Conservation (phyloP, 208 protist species). For the Novymonas esmeraldas region DNA sequence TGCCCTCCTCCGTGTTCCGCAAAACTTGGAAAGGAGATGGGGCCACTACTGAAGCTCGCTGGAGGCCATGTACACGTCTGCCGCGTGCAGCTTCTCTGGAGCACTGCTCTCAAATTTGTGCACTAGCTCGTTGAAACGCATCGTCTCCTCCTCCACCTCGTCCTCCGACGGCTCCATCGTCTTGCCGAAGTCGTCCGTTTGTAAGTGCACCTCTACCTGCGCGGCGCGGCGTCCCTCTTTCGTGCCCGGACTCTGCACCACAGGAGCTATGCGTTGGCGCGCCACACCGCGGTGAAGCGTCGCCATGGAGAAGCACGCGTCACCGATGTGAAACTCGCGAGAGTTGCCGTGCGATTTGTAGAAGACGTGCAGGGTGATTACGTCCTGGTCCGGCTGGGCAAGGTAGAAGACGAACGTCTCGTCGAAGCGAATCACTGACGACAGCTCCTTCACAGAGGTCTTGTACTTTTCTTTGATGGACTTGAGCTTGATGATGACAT, state of each 20-base stretch:
- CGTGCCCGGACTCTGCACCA: conserved; percentile 81
- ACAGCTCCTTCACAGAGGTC: conserved; percentile 76
- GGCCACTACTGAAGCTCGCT: conserved; percentile 28
- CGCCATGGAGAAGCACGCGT: conserved; percentile 87
- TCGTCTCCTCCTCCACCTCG: conserved; percentile 68
- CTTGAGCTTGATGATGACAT: conserved; percentile 87
- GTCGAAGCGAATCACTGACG: conserved; percentile 75
- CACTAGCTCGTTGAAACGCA: conserved; percentile 67
- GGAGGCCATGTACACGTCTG: conserved; percentile 79
- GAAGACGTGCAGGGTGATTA: conserved; percentile 90
- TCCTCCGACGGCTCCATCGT: conserved; percentile 50
- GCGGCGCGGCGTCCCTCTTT: conserved; percentile 64
- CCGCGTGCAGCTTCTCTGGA: conserved; percentile 79
- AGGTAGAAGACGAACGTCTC: conserved; percentile 90
- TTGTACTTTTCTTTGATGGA: conserved; percentile 93
- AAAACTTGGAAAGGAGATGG: background rate
- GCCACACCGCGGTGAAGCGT: conserved; percentile 76
- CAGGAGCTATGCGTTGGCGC: conserved; percentile 73
- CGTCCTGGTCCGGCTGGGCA: conserved; percentile 85
- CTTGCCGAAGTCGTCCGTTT: conserved; percentile 87
- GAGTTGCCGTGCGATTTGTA: conserved; percentile 73
- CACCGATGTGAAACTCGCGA: conserved; percentile 81
- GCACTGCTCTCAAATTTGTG: conserved; percentile 53
- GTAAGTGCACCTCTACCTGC: conserved; percentile 71
- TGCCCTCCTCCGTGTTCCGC: background rate